Evolutionary conservation across 2,329 filamentous ascomycete species (phyloP).

Genomic region (Cladosporium oxysporum): DNA sequence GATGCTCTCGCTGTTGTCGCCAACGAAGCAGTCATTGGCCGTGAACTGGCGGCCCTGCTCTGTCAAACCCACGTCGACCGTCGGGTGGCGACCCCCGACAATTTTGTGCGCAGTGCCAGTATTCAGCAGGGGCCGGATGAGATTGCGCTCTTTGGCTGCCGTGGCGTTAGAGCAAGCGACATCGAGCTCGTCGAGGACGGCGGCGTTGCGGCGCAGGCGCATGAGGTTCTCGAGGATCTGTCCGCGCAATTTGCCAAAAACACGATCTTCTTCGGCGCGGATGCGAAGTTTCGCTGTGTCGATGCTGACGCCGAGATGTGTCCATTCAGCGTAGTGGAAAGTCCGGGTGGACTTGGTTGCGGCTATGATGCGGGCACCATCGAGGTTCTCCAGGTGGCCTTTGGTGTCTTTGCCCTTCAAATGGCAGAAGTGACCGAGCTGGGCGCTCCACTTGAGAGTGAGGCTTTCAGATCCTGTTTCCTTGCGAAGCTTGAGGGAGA

Average conservation of each 20-base stretch:
- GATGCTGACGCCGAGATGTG: conserved; percentile 72
- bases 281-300: conserved; percentile 79
- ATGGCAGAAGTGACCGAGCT: conserved; percentile 86
- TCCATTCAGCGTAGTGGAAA: conserved; percentile 85
- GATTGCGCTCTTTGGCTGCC: conserved; percentile 71
- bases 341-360: conserved; percentile 82
- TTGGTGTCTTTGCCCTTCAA: conserved; percentile 76
- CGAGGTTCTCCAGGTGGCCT: conserved; percentile 44
- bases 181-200: conserved; percentile 91
- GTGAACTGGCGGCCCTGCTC: conserved; percentile 81
- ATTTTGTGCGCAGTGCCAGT: conserved; percentile 68
- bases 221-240: conserved; percentile 79
- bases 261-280: conserved; percentile 76
- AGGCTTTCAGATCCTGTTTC: conserved; percentile 61
- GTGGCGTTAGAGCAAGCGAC: conserved; percentile 82
- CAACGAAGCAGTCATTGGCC: conserved; percentile 81
- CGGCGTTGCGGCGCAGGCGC: conserved; percentile 82
- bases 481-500: conserved; percentile 64
- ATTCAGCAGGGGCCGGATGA: conserved; percentile 73
- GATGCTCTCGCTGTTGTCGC: conserved; percentile 71
- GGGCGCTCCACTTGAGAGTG: conserved; percentile 81
- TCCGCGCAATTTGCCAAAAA: conserved; percentile 74
- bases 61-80: conserved; percentile 79
- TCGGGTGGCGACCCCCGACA: conserved; percentile 84
- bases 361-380: conserved; percentile 60